Conservation (phyloP, 495 filamentous ascomycete genomes). For the Penicillium tannophilum region DNA sequence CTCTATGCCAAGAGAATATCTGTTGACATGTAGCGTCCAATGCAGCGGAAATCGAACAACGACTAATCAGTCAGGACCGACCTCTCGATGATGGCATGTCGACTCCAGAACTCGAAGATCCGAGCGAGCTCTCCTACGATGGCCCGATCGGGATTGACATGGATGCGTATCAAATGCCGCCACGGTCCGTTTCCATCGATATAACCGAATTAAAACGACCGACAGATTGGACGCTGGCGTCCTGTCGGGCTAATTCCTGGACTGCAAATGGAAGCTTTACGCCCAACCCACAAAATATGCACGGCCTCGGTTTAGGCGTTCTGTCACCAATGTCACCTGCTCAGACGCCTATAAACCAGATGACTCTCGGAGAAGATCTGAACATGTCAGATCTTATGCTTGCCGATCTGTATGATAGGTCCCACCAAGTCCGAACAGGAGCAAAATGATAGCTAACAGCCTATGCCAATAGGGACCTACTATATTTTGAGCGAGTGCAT, state of each 20-base stretch:
- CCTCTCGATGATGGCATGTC: neutral
- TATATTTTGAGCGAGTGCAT: constrained; percentile 63
- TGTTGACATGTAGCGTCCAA: neutral
- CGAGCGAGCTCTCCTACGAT: neutral
- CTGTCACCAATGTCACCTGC: neutral
- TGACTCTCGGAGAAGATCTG: neutral
- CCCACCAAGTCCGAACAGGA: neutral
- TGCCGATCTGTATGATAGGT: neutral
- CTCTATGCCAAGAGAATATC: neutral
- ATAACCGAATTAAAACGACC: neutral
- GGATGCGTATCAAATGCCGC: neutral
- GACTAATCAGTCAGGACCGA: neutral
- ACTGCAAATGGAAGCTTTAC: neutral
- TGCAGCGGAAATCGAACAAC: neutral
- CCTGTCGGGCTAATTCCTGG: neutral
- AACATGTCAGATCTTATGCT: neutral
- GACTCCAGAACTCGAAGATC: neutral
- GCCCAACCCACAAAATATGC: neutral
- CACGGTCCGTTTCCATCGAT: neutral
- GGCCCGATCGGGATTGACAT: neutral
- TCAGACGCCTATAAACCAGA: neutral
- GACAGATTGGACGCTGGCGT: neutral
- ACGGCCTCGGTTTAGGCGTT: neutral
- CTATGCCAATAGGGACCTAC: constrained; percentile 42
- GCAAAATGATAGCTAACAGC: constrained; percentile 36